phyloP scores from a whole-genome alignment of 2,329 filamentous ascomycete species.

The Xylariales sp. region DNA sequence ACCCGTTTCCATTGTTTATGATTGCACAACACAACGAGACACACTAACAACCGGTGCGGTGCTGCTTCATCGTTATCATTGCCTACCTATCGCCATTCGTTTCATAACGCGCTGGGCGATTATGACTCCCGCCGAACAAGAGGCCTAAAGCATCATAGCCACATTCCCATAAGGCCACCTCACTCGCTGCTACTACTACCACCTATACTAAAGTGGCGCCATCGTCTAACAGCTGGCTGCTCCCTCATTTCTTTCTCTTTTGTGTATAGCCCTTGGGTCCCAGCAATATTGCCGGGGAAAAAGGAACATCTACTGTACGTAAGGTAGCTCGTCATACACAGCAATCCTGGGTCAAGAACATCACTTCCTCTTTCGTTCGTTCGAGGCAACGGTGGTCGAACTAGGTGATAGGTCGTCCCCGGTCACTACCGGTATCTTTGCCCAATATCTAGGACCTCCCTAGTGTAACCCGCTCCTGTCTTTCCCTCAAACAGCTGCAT shows the following conservation, averaged over 20 bases:
- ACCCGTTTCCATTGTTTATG: constrained; percentile 32
- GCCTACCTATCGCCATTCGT: constrained; percentile 27
- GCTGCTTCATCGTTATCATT: constrained; percentile 30
- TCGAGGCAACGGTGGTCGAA: constrained; percentile 19
- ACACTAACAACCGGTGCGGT: constrained; percentile 3
- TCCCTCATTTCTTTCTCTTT: constrained; percentile 10
- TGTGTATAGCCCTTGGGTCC: not conserved
- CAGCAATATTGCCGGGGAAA: constrained; percentile 2
- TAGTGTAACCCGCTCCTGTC: constrained; percentile 31
- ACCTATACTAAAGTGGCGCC: constrained; percentile 7
- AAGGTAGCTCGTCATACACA: not conserved
- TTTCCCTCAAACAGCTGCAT: constrained; percentile 31
- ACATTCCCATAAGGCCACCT: constrained; percentile 14
- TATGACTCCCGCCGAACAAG: not conserved
- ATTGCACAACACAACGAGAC: constrained; percentile 21
- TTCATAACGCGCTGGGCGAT: constrained; percentile 28
- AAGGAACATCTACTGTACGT: constrained; percentile 15
- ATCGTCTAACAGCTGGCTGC: not conserved
- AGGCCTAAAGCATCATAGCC: constrained; percentile 17
- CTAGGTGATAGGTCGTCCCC: constrained; percentile 29
- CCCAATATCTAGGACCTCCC: constrained; percentile 12
- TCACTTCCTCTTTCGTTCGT: constrained; percentile 27
- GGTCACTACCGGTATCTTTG: constrained; percentile 16
- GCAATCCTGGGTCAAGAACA: constrained; percentile 21
- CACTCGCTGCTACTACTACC: constrained; percentile 5